Base-by-base conservation (phyloP, 2,329 filamentous ascomycete genomes). In the Ascochyta viciae-villosae region DNA sequence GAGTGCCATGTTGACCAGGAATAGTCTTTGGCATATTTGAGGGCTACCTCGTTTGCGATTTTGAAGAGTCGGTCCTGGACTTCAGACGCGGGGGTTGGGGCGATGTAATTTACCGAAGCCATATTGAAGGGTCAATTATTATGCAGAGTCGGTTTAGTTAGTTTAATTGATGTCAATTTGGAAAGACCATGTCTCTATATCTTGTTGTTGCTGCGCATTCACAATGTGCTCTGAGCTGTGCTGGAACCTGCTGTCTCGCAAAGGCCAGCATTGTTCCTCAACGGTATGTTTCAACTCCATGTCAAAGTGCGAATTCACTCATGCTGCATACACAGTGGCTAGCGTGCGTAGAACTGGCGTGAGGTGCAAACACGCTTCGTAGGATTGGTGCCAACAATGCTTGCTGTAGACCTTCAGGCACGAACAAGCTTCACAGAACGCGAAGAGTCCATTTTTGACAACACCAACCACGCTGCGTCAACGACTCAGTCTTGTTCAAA, bases 1-100 rank as follows among this genome's bases (percentile, higher is more conserved):
- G 48, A 26, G 24, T 52, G 44, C 38, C 38, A 52, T 24, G 48
- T 34, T 12, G 39, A 49, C 54, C 43, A 57, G 3, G 26, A 29
- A 13, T 53, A 50, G 12, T 29, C 40, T 33, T 42, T 34, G 10
- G 44, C 39, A 26, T 45, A 33, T 8, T 41, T 31, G 35, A 53
- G 40, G 13, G 44, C 49, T 9, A 46, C n/a, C 1, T 44, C 6
- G 15, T 37, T 50, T 1, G 38, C 39, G 10, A 38, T 23, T 3
- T 33, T 1, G 19, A 50, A 39, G 6, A 55, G 35, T 9, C 26
- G 23, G 12, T 29, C 52, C 4, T 40, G 34, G 6, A 19, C 13
- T 13, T 29, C 46, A 15, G 29, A 13, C 8, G 46, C 16, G 13
- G 31, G 52, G 41, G 40, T 16, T 9, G 24, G 8, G 24, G 26